Conservation (phyloP, 2,329 filamentous ascomycete genomes). For the Apiospora pterosperma region DNA sequence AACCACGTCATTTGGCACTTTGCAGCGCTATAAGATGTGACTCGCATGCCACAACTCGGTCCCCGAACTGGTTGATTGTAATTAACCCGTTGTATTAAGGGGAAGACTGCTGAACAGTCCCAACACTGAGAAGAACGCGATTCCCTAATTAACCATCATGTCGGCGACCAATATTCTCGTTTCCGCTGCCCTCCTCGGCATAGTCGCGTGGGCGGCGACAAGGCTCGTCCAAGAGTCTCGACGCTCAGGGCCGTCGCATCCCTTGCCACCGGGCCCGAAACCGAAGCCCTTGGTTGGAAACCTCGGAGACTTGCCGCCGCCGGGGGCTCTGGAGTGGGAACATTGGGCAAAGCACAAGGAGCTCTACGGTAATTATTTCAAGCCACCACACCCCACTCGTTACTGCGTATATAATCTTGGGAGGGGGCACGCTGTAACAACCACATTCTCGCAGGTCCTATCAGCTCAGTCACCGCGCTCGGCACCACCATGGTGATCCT, state of each 20-base stretch:
- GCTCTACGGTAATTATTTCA: constrained; percentile 24
- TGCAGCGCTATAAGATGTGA: too few species aligned
- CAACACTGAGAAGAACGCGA: neutral
- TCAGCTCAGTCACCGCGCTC: constrained; percentile 38
- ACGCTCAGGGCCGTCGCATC: neutral
- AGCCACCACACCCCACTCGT: neutral
- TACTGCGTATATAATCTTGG: neutral
- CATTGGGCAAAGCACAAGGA: constrained; percentile 42
- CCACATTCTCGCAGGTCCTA: constrained; percentile 12
- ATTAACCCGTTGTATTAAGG: neutral
- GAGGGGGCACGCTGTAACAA: too few species aligned
- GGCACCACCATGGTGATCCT: constrained; percentile 39
- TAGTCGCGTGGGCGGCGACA: neutral
- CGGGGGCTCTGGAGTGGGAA: constrained; percentile 30
- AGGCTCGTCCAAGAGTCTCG: neutral
- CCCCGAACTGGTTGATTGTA: too few species aligned
- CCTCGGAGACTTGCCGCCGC: constrained; percentile 42
- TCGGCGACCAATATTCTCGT: neutral
- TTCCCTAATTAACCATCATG: neutral
- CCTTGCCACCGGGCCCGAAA: constrained; percentile 47
- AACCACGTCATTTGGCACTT: too few species aligned
- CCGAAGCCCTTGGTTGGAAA: constrained; percentile 48
- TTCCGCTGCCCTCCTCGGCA: neutral
- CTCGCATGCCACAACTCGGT: too few species aligned
- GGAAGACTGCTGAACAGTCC: neutral